Evolutionary conservation across 2,329 filamentous ascomycete species (phyloP), one percentile per base, ranked within the genome.

Genomic region (Gnomoniopsis sp.): DNA sequence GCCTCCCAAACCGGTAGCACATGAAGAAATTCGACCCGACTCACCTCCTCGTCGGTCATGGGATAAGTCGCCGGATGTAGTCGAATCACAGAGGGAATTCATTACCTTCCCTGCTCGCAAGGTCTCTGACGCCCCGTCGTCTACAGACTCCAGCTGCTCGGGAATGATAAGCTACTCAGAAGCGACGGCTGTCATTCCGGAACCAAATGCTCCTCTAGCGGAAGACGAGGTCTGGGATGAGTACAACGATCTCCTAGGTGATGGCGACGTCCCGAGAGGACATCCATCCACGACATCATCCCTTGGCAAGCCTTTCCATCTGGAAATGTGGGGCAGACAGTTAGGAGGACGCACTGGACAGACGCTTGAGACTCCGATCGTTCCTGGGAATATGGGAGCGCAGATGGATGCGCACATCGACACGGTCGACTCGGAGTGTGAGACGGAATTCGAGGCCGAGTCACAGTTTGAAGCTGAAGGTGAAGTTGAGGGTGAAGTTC

Each of bases 161-260:
- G 85, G 84, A 0, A 72, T 81, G 15, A 75, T 80, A 53, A 85
- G 82, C 57, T 86, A 82, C 63, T 79, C 80, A 14, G 82, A 82
- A 6, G 84, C 87, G 3, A 89, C 86, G 17, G 87, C 89, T 7
- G 74, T 91, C 2, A 77, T 89, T 22, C 88, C 89, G 0, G 75
- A 78, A 3, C 78, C 84, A 1, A 79, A 78, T 48, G 84, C 86
- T 3, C 87, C 85, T 0, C 80, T 88, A 3, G 85, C 77, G 1
- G 90, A 96, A 64, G 93, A 97, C 66, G 93, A 97, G 69, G 83
- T 96, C 1, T 98, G 93, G 93, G 88, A 93, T 53, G 93, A 96
- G 72, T 97, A 96, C 69, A 88, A 98, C 64, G 93, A 97, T 66
- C 77, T 97, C 14, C 83, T 97, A 55, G 89, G 90, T 54, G 87